A percentile compares a stretch with the other conserved stretches of the same genome.
Conservation (phyloP, 768 basidiomycete genomes). For the Boletus subparvulus region DNA sequence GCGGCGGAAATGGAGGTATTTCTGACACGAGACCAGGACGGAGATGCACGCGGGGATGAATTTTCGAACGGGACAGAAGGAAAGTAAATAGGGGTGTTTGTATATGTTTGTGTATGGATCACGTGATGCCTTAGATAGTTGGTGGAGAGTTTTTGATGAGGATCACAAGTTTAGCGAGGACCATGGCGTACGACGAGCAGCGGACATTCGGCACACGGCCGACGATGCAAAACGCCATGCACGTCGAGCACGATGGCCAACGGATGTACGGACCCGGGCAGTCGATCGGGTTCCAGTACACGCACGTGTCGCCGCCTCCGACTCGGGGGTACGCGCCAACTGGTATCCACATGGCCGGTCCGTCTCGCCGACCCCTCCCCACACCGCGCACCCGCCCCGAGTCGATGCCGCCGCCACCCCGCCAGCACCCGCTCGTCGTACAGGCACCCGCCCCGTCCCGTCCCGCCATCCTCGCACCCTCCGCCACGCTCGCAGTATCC, state of each 20-base stretch:
- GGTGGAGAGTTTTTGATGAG: conserved; percentile 7
- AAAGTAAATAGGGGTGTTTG: conserved; percentile 20
- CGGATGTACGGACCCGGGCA: conserved; percentile 4
- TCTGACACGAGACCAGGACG: conserved; percentile 45
- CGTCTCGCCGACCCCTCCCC: conserved; percentile 30
- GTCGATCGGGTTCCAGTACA: conserved; percentile 22
- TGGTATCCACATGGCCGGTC: conserved; percentile 17
- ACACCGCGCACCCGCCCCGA: conserved; percentile 30
- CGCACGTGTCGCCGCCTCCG: conserved; percentile 11
- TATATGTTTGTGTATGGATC: conserved; percentile 13
- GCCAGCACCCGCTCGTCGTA: conserved; percentile 21
- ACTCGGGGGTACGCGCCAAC: conserved; percentile 3
- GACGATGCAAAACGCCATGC: conserved; percentile 9
- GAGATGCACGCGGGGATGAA: conserved; percentile 77
- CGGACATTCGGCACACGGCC: conserved; percentile 10
- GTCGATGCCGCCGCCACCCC: conserved; percentile 22
- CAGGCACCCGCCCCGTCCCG: conserved; percentile 33
- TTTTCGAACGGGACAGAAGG: conserved; percentile 65
- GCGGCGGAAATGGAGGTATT: background rate
- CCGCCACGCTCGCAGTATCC: conserved; percentile 18
- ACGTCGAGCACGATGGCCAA: conserved; percentile 12
- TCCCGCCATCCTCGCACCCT: conserved; percentile 27
- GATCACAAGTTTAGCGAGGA: background rate
- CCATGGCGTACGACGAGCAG: conserved; percentile 27
- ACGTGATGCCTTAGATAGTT: conserved; percentile 15